Evolutionary conservation across 176 grass and related monocot species (phyloP), one percentile per base, ranked within the genome.

Genomic region (Phoenix roebelenii): DNA sequence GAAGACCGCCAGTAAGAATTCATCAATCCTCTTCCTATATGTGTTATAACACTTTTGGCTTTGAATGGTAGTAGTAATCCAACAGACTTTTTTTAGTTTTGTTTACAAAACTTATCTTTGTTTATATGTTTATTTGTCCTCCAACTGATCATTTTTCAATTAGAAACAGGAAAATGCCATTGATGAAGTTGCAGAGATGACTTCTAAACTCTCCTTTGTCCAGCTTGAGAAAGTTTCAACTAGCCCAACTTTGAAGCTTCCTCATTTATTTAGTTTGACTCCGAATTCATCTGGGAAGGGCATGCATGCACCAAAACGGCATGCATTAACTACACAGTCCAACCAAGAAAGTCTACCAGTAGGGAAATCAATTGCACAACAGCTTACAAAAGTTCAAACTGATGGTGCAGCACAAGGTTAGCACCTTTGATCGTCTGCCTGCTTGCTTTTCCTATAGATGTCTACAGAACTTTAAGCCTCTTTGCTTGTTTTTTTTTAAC

Each of bases 231-330:
- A 89, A 74, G 66, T 67, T 76, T 71, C 76, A 51, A 71, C 77
- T 25, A 87, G 64, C 61, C 76, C 88, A 58, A 69, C 82, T 64
- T 48, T 85, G 68, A 99, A 93, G 70, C 58, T 99, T 57, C 88
- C 94, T 52, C 85, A 84, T 69, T 80, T 99, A 61, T 93, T 99
- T 74, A 93, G 94, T 69, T 26, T 89, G 32, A 82, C 85, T 30
- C 88, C 94, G 71, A 86, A 89, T 81, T 82, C 92, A 62, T 79
- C 78, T 51, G 84, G 78, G 49, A 98, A 98, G 85, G 79, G 59
- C 72, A 76, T 59, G 55, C 73, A 85, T 0, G 69, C 60, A 49
- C 76, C 80, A 58, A 99, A 83, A 63, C 72, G 61, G 48, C 72
- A 66, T 81, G 64, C 16, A 3, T 61, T 75, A 60, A 68, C 67